phyloP scores from a whole-genome alignment of 2,329 filamentous ascomycete species.

The Cercospora zeina region DNA sequence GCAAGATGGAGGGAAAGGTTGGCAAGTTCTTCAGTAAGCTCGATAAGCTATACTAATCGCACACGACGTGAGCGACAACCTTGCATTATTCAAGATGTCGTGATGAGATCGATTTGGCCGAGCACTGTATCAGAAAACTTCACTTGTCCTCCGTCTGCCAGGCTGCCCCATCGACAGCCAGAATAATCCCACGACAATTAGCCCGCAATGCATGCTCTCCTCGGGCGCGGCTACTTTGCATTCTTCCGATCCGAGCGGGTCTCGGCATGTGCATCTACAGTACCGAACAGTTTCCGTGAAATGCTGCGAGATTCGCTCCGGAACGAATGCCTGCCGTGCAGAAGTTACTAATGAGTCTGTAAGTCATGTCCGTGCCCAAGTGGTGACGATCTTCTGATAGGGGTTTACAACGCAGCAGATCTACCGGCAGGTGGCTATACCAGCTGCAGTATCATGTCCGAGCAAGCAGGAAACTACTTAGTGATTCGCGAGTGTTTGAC shows the following conservation, averaged over 20 bases:
- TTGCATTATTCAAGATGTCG: background rate
- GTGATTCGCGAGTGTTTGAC: conserved; percentile 1
- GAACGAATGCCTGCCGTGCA: background rate
- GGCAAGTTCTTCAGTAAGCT: conserved; percentile 23
- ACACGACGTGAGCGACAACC: background rate
- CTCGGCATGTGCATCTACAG: background rate
- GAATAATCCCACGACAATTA: background rate
- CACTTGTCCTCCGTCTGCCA: background rate
- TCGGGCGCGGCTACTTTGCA: background rate
- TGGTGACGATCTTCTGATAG: background rate
- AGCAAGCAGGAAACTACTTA: background rate
- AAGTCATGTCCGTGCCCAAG: background rate
- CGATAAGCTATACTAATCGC: conserved; percentile 24
- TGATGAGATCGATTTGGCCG: background rate
- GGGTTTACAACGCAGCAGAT: background rate
- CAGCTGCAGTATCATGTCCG: conserved; percentile 1
- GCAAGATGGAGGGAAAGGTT: conserved; percentile 25
- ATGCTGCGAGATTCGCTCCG: background rate
- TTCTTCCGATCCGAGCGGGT: background rate
- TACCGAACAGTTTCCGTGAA: background rate
- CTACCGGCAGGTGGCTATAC: background rate
- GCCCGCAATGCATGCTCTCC: background rate
- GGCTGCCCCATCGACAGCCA: background rate
- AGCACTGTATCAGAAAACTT: background rate
- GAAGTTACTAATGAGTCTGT: too few species aligned